Evolutionary conservation across 371 early-diverging fungal species (phyloP), one percentile per base, ranked within the genome.

Genomic region (Blakeslea trispora): DNA sequence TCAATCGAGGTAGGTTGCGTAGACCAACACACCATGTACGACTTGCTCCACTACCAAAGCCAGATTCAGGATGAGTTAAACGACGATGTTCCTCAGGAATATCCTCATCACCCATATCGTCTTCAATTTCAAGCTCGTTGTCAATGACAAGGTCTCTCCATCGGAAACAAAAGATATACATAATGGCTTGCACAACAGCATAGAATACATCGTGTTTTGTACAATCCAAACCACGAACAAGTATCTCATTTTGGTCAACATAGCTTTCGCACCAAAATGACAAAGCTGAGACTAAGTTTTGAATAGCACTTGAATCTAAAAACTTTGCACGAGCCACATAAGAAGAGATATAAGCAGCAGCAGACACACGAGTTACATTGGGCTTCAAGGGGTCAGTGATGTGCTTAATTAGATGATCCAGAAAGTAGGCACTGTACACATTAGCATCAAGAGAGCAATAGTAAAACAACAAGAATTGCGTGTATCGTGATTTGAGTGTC

Each of bases 81-180:
- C 57, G 58, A 17, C 61, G 41, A 22, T 61, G 45, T 17, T 58
- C 57, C 43, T 66, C 57, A 18, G 49, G 31, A 13, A 46, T 35
- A 19, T 28, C 45, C 8, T 53, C 65, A 21, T 68, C 69, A 6
- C 66, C 64, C 7, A 64, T 22, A 4, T 61, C 64, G 10, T 67
- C 63, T 19, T 49, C 49, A 7, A 63, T 65, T n/a, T 63, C 65
- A 49, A 72, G 60, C 41, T 75, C 71, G 45, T 64, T 72, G 37
- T 76, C 77, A 34, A 75, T 21, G 56, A 85, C 71, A 42, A 91
- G 70, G 50, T 92, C 88, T 39, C 84, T 81, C 94, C 95, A 95
- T n/a, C 95, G 85, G 79, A 93, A 96, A 67, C 95, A 95, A 48
- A 95, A 95, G 8, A 95, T 84, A 64, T 96, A 98, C 64, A 98